phyloP scores from a whole-genome alignment of 768 basidiomycete species.

The Daedalea quercina region DNA sequence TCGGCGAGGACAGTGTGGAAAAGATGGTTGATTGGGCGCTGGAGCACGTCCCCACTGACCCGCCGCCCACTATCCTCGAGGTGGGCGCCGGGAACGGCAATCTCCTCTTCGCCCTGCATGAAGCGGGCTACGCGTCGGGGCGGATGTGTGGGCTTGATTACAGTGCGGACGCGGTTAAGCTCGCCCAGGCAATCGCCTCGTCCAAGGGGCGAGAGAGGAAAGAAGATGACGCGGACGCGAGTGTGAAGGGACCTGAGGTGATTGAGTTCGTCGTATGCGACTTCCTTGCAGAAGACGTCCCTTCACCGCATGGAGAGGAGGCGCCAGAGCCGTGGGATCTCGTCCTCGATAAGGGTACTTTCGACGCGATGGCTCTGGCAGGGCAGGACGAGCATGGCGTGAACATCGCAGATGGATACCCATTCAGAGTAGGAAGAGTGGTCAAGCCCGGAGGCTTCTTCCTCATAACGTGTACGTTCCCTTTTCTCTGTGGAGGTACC shows the following conservation, averaged over 20 bases:
- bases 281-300: constrained; percentile 54
- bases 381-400: constrained; percentile 47
- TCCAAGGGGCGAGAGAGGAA: constrained; percentile 15
- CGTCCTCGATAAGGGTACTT: constrained; percentile 83
- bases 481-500: not conserved
- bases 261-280: constrained; percentile 57
- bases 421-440: constrained; percentile 43
- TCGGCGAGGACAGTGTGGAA: constrained; percentile 66
- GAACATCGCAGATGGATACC: constrained; percentile 54
- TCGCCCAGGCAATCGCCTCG: constrained; percentile 51
- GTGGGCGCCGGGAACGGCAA: constrained; percentile 80
- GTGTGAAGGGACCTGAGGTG: constrained; percentile 25
- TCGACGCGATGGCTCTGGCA: constrained; percentile 76
- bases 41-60: constrained; percentile 44
- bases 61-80: constrained; percentile 52
- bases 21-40: constrained; percentile 77
- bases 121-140: constrained; percentile 53
- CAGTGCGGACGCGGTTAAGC: constrained; percentile 60
- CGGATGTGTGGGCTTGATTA: constrained; percentile 69
- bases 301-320: constrained; percentile 15
- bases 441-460: constrained; percentile 65
- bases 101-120: constrained; percentile 61
- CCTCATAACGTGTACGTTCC: constrained; percentile 71
- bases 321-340: constrained; percentile 52
- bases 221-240: not conserved